Evolutionary conservation across 75 land plant genomes (phyloP).

Genomic region (Pseudotsuga menziesii): DNA sequence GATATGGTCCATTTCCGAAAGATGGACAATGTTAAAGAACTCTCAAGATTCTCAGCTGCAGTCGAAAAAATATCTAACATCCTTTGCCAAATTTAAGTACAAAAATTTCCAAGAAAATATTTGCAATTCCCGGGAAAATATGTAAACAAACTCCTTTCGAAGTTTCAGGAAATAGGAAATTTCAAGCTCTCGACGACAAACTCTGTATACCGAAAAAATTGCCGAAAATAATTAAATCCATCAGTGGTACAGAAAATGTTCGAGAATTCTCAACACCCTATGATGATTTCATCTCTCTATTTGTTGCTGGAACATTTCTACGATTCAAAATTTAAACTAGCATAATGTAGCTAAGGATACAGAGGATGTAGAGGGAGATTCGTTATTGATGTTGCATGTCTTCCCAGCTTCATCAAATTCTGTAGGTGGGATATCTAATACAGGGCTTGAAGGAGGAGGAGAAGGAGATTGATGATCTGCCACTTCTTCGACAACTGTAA

Average conservation of each 20-base stretch:
- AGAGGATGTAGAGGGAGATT: background rate
- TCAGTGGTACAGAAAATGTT: too few relatives aligned
- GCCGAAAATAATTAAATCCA: too few relatives aligned
- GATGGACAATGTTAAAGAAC: background rate
- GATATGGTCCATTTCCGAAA: background rate
- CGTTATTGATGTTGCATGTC: background rate
- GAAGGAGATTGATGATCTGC: background rate
- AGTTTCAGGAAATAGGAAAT: background rate
- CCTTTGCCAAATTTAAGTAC: background rate
- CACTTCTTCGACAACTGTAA: background rate
- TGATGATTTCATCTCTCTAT: too few relatives aligned
- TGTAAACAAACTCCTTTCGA: background rate
- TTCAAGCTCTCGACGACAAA: background rate
- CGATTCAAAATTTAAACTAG: background rate
- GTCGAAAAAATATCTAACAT: background rate
- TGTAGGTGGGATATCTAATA: background rate
- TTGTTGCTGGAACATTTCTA: background rate
- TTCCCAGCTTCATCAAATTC: background rate
- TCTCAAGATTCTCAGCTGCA: background rate
- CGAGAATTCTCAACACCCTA: too few relatives aligned
- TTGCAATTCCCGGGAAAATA: background rate
- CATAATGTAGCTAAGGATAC: background rate
- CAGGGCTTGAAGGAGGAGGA: background rate
- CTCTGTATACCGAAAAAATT: background rate
- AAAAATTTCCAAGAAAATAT: background rate